phyloP scores from a whole-genome alignment of 352 stramenopile species.

The Globisporangium camurandrum region DNA sequence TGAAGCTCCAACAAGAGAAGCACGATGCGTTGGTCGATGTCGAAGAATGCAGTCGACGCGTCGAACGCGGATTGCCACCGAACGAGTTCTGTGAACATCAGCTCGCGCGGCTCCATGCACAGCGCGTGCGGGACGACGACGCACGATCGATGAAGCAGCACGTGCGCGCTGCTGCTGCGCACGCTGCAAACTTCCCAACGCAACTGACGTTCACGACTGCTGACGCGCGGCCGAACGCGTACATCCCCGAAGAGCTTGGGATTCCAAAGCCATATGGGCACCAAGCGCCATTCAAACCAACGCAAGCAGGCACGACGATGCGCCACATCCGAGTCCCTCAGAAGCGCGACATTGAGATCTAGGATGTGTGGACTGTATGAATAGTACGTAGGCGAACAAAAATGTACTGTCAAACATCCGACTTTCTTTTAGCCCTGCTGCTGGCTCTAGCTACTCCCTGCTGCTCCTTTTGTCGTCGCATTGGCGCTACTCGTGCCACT shows the following conservation, averaged over 20 bases:
- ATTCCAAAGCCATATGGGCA: constrained; percentile 92
- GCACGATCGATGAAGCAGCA: constrained; percentile 35
- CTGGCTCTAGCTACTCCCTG: not conserved
- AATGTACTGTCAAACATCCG: too few relatives aligned
- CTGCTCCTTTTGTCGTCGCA: not conserved
- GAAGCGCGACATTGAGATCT: constrained; percentile 90
- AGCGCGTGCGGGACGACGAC: constrained; percentile 48
- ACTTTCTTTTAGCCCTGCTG: too few relatives aligned
- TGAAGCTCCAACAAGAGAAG: constrained; percentile 92
- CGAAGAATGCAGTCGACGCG: constrained; percentile 48
- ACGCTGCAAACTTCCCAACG: constrained; percentile 57
- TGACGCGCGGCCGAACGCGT: constrained; percentile 89
- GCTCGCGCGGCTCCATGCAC: constrained; percentile 46
- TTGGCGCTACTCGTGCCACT: not conserved
- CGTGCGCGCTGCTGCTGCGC: constrained; percentile 22
- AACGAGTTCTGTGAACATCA: constrained; percentile 75
- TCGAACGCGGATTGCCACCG: constrained; percentile 62
- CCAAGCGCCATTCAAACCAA: constrained; percentile 90
- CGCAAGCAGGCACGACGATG: constrained; percentile 83
- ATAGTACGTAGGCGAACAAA: too few relatives aligned
- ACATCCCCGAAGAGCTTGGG: constrained; percentile 89
- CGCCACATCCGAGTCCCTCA: constrained; percentile 87
- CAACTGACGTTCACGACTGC: constrained; percentile 84
- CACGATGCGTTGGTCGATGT: constrained; percentile 59
- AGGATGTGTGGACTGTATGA: constrained; percentile 1